Base-by-base conservation (phyloP, 2,329 filamentous ascomycete genomes). In the Pseudogymnoascus sp. region DNA sequence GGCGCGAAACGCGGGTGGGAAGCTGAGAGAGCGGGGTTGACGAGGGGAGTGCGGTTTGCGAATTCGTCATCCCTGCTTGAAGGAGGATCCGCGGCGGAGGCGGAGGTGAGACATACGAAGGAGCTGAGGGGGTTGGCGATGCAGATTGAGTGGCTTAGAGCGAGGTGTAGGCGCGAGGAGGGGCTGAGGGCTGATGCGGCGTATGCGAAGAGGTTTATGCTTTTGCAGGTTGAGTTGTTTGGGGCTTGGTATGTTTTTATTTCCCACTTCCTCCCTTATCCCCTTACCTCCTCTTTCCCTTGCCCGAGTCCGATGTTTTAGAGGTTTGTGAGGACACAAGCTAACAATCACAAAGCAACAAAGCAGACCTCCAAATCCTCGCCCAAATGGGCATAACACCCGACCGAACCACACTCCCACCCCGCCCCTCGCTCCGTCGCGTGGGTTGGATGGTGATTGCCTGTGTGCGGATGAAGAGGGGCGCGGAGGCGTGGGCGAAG, bases 111-210 rank as follows among this genome's bases (percentile, higher is more conserved):
- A 48, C 90, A 94, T 73, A 78, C 81, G 69, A 87, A 86, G 73
- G 90, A 95, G 76, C 78, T 97, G 60, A 85, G 87, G 67, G 93
- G 93, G 15, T 81, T 97, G 71, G 84, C 85, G 60, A 89, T 94
- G 76, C 92, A 97, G 76, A 93, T 97, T 72, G 84, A 92, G 70
- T 97, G 90, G 86, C 85, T 97, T 73, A 86, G 92, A 69, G 90
- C 90, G 1, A 85, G 88, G 60, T 89, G 89, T 77, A 82, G 85
- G 72, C 84, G 94, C 33, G 93, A 97, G 75, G 85, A 90, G 68
- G 84, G 83, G 59, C 87, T 97, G 75, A 83, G 94, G 42, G 82
- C 83, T 65, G 90, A 92, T 69, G 83, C 93, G 33, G 89, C 89
- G 7, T 96, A 88, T 76, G 90, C 90, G 66, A 99, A 99, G 81